Evolutionary conservation across 2,329 filamentous ascomycete genomes (phyloP).

Genomic region (Ceratocystis ficicola): DNA sequence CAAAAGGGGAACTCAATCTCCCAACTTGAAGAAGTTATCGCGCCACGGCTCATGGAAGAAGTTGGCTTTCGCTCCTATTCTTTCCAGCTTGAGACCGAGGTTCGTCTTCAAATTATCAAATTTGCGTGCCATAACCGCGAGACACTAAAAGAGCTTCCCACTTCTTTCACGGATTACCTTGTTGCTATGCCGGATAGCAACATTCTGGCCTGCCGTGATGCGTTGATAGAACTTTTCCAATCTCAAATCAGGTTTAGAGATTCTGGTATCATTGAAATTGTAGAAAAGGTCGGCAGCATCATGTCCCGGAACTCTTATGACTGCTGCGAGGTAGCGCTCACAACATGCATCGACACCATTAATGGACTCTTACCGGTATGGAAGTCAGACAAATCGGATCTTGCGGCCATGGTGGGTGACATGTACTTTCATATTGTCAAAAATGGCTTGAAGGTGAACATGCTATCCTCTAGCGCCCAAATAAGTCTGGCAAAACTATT

Average conservation of each 20-base stretch:
- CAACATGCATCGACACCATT: conserved; percentile 56
- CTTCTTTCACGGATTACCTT: conserved; percentile 35
- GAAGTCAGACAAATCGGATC: conserved; percentile 44
- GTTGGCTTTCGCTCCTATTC: conserved; percentile 10
- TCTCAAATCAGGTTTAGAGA: conserved; percentile 42
- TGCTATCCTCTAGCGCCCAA: conserved; percentile 58
- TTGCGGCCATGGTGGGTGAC: conserved; percentile 57
- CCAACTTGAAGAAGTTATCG: conserved; percentile 6
- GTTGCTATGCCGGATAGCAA: conserved; percentile 41
- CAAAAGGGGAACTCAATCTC: conserved; percentile 40
- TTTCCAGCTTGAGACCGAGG: conserved; percentile 14
- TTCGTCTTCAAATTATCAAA: conserved; percentile 11
- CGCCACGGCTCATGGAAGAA: conserved; percentile 9
- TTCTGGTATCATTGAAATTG: conserved; percentile 36
- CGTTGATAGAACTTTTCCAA: conserved; percentile 41
- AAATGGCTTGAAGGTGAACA: conserved; percentile 51
- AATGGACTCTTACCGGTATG: conserved; percentile 51
- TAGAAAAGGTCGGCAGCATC: conserved; percentile 41
- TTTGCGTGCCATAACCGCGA: not conserved
- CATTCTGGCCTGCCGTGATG: conserved; percentile 39
- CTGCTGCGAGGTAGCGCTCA: conserved; percentile 61
- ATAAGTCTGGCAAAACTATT: conserved; percentile 56
- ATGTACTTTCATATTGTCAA: conserved; percentile 69
- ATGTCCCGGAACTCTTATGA: conserved; percentile 49
- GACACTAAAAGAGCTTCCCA: not conserved